Percentiles rank a stretch among this genome's conserved stretches.
Evolutionary conservation across 2,329 filamentous ascomycete species (phyloP).

Genomic region (Trichoderma atroviride): DNA sequence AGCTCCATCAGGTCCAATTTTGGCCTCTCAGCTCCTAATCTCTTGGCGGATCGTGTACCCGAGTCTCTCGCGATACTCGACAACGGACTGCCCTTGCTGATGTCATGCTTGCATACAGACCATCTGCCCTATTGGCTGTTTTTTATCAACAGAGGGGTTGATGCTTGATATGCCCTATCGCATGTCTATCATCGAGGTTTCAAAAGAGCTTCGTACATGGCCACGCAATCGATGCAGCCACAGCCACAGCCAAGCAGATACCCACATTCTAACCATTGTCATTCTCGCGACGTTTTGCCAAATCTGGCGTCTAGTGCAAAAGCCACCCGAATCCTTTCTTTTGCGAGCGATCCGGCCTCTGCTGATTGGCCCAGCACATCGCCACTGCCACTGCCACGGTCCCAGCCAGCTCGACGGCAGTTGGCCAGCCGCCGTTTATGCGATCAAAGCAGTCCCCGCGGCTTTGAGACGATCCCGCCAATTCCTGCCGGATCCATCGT

Average conservation of each 20-base stretch:
- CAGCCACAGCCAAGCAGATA: neutral
- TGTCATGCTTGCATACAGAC: no score
- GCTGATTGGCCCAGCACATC: constrained; percentile 8
- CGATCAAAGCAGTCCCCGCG: neutral
- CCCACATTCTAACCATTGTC: neutral
- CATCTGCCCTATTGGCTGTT: neutral
- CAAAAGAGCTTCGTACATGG: neutral
- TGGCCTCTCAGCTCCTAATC: no score
- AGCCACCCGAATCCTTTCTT: neutral
- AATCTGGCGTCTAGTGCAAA: constrained; percentile 4
- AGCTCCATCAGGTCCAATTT: no score
- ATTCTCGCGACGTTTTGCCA: constrained; percentile 16
- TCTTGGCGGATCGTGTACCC: no score
- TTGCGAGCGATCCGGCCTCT: constrained; percentile 21
- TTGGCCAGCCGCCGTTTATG: neutral
- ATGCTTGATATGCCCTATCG: neutral
- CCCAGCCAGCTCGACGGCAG: neutral
- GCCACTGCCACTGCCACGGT: neutral
- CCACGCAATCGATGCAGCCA: neutral
- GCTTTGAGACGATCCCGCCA: neutral
- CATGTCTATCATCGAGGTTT: neutral
- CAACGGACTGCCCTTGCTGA: no score
- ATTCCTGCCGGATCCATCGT: neutral
- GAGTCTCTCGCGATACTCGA: no score
- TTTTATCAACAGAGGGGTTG: neutral